These are phyloP conservation scores for Globisporangium carolinianum DNA, from an alignment of 352 stramenopile species.

Conservation along the genomic window DNA sequence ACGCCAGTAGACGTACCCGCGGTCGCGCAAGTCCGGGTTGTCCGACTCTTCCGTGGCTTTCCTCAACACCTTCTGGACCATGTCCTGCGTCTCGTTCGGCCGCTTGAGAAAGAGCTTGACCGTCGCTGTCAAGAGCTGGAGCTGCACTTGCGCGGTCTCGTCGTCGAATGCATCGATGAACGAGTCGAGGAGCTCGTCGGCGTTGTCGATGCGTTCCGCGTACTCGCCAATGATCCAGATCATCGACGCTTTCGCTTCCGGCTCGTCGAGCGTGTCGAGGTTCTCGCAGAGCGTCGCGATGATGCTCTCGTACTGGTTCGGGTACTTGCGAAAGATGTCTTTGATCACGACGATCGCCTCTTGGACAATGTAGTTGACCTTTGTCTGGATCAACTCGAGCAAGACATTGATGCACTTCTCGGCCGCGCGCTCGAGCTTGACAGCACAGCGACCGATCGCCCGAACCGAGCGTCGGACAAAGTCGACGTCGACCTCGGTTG, in stretches of 20 bases:
- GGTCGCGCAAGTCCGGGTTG: slow-evolving; percentile 98
- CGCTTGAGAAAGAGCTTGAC: slow-evolving; percentile 99
- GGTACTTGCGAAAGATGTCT: slow-evolving; percentile 99
- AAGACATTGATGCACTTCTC: slow-evolving; percentile 99
- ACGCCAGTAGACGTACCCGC: slow-evolving; percentile 99
- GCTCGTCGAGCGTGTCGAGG: slow-evolving; percentile 98
- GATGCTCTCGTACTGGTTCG: slow-evolving; percentile 99
- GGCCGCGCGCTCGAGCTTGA: slow-evolving; percentile 96
- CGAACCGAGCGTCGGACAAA: slow-evolving; percentile 97
- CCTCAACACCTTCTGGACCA: slow-evolving; percentile 97
- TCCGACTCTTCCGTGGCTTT: slow-evolving; percentile 97
- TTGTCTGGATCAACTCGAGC: slow-evolving; percentile 98
- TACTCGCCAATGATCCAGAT: slow-evolving; percentile 99
- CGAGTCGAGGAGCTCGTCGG: slow-evolving; percentile 97
- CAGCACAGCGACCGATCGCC: slow-evolving; percentile 96
- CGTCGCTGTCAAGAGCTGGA: slow-evolving; percentile 97
- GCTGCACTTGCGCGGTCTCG: slow-evolving; percentile 94
- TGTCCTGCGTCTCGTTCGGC: slow-evolving; percentile 89
- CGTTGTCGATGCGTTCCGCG: slow-evolving; percentile 99
- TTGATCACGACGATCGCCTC: slow-evolving; percentile 99
- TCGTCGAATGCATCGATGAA: slow-evolving; percentile 99
- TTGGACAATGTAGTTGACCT: slow-evolving; percentile 99
- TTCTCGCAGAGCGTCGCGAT: slow-evolving; percentile 99
- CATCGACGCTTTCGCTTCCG: slow-evolving; percentile 98
- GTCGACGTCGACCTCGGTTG: slow-evolving; percentile 98